Evolutionary conservation across 2,329 filamentous ascomycete genomes (phyloP).

Genomic region (Penicillium sp.): DNA sequence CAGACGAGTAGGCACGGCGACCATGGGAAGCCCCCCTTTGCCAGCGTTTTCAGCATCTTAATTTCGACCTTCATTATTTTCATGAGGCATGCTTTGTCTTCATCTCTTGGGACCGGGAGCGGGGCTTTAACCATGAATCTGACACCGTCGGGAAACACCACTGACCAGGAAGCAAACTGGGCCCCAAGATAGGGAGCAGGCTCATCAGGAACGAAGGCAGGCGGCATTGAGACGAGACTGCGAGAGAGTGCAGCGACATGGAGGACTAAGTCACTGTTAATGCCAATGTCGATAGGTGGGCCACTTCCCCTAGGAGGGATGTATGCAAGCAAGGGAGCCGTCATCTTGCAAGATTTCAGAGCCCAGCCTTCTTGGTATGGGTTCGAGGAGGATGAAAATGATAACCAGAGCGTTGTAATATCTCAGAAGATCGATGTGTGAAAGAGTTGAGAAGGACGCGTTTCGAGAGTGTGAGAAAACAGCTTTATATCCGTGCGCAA

Average conservation of each 20-base stretch:
- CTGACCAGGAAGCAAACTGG: neutral
- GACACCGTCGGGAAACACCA: neutral
- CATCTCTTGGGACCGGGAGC: neutral
- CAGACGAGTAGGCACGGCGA: neutral
- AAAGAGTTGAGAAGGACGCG: neutral
- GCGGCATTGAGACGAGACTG: neutral
- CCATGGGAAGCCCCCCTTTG: neutral
- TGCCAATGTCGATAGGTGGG: neutral
- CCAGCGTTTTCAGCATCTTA: neutral
- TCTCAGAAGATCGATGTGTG: neutral
- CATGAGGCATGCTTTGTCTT: neutral
- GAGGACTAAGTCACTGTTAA: neutral
- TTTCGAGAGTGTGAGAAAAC: neutral
- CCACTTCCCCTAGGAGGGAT: neutral
- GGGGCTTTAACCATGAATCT: neutral
- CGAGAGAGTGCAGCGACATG: neutral
- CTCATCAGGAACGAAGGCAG: neutral
- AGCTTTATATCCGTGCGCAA: neutral
- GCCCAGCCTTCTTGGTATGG: neutral
- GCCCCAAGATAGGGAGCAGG: neutral
- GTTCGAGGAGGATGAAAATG: neutral
- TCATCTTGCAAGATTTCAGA: neutral
- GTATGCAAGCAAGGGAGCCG: neutral
- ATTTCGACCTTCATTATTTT: neutral
- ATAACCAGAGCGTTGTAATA: neutral